These are phyloP conservation scores for Phytophthora syringae DNA, from an alignment of 352 stramenopile species.

Conservation along the genomic window DNA sequence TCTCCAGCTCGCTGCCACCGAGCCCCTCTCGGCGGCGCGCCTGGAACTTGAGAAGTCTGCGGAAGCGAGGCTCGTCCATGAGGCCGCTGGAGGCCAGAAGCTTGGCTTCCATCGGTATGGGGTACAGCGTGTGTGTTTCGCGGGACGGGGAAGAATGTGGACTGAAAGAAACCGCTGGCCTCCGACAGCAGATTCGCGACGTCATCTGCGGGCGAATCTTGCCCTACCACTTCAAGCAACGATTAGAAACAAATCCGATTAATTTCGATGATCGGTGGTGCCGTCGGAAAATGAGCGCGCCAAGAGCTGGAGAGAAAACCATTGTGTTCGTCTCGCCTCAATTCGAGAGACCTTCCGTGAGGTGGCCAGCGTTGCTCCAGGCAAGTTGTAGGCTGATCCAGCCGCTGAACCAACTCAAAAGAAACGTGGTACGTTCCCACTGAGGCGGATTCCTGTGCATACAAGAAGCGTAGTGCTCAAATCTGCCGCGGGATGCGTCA, in stretches of 20 bases:
- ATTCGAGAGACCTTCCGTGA: no score
- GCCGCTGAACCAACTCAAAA: neutral
- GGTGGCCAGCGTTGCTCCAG: no score
- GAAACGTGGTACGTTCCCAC: neutral
- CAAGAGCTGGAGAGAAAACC: neutral
- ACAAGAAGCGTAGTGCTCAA: neutral
- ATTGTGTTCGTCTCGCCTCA: neutral
- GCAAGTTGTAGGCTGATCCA: neutral
- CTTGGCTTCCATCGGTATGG: conserved; percentile 32
- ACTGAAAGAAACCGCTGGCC: conserved; percentile 1
- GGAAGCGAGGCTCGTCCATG: conserved; percentile 44
- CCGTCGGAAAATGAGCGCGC: conserved; percentile 1
- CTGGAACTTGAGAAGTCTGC: conserved; percentile 66
- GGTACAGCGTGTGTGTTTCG: neutral
- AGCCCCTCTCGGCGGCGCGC: conserved; percentile 48
- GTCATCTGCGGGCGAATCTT: conserved; percentile 9
- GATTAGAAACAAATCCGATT: neutral
- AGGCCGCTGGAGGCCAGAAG: conserved; percentile 36
- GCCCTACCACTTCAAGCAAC: conserved; percentile 6
- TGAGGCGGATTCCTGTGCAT: conserved; percentile 1
- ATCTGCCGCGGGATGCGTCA: neutral
- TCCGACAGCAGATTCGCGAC: conserved; percentile 6
- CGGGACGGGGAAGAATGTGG: neutral
- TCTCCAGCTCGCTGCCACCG: conserved; percentile 51
- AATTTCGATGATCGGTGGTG: conserved; percentile 9